Evolutionary conservation across 2,329 filamentous ascomycete genomes (phyloP).

Genomic region (Amylocarpus encephaloides): DNA sequence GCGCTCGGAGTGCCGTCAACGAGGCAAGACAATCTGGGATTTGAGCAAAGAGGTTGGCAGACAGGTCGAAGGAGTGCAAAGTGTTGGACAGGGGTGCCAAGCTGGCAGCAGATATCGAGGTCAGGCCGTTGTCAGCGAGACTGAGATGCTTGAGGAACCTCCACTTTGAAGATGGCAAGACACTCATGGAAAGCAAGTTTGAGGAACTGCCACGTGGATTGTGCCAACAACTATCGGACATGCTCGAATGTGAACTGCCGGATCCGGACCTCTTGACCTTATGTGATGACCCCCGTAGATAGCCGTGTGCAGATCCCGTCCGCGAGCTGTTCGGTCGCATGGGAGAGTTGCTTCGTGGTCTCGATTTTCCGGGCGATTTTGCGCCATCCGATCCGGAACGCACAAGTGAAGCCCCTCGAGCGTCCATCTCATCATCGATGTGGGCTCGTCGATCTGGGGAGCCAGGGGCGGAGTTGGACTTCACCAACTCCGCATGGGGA

Average conservation of each 20-base stretch:
- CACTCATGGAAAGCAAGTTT: conserved; percentile 65
- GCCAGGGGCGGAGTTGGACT: conserved; percentile 57
- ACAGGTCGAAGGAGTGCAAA: conserved; percentile 86
- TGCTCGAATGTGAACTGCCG: conserved; percentile 81
- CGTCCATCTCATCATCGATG: conserved; percentile 23
- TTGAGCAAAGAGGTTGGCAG: conserved; percentile 87
- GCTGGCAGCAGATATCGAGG: conserved; percentile 67
- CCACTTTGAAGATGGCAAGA: conserved; percentile 84
- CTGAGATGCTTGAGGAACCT: conserved; percentile 88
- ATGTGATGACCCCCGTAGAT: conserved; percentile 53
- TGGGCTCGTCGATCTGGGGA: conserved; percentile 32
- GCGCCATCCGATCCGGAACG: conserved; percentile 29
- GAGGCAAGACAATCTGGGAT: conserved; percentile 86
- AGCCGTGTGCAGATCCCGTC: conserved; percentile 50
- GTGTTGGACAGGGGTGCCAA: conserved; percentile 79
- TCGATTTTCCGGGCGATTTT: conserved; percentile 30
- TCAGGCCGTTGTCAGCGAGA: conserved; percentile 85
- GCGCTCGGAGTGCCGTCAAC: conserved; percentile 77
- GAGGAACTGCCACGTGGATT: conserved; percentile 65
- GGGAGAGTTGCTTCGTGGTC: conserved; percentile 75
- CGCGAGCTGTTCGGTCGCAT: conserved; percentile 69
- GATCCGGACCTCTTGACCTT: conserved; percentile 84
- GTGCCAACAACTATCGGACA: conserved; percentile 59
- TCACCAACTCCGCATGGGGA: conserved; percentile 59
- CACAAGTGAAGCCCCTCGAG: conserved; percentile 19